A percentile compares a stretch with the other conserved stretches of the same genome.
Conservation (phyloP, 2,329 filamentous ascomycete species). For the Alternaria atra region DNA sequence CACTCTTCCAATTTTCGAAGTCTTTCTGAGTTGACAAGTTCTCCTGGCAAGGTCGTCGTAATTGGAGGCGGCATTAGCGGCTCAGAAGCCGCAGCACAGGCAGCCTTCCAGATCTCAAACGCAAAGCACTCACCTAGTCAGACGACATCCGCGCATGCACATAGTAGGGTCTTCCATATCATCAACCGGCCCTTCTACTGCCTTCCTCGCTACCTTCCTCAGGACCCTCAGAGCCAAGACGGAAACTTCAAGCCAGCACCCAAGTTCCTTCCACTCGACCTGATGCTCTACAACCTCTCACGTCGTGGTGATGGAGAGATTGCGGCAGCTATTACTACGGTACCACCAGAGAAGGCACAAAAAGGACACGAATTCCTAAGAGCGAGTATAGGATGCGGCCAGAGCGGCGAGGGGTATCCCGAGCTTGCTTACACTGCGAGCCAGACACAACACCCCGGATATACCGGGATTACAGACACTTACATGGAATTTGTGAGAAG, state of each 20-base stretch:
- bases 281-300: constrained; percentile 74
- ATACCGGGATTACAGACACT: constrained; percentile 73
- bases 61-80: constrained; percentile 86
- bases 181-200: constrained; percentile 76
- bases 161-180: constrained; percentile 72
- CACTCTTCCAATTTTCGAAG: constrained; percentile 44
- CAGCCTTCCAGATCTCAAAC: constrained; percentile 76
- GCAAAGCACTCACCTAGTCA: constrained; percentile 62
- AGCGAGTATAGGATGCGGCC: constrained; percentile 56
- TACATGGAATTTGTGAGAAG: constrained; percentile 79
- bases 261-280: constrained; percentile 76
- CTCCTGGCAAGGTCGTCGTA: constrained; percentile 70
- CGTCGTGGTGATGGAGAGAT: constrained; percentile 67
- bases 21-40: constrained; percentile 27
- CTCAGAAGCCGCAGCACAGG: constrained; percentile 76
- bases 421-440: constrained; percentile 53
- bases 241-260: constrained; percentile 55
- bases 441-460: constrained; percentile 64
- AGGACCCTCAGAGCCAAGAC: constrained; percentile 30
- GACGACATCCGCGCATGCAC: constrained; percentile 35
- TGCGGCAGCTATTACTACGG: constrained; percentile 70
- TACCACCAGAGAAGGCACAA: constrained; percentile 66
- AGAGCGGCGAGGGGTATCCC: constrained; percentile 50
- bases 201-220: constrained; percentile 64
- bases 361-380: constrained; percentile 61